phyloP scores from a whole-genome alignment of 805 yeast species.

The Cyberlindnera amylophila region DNA sequence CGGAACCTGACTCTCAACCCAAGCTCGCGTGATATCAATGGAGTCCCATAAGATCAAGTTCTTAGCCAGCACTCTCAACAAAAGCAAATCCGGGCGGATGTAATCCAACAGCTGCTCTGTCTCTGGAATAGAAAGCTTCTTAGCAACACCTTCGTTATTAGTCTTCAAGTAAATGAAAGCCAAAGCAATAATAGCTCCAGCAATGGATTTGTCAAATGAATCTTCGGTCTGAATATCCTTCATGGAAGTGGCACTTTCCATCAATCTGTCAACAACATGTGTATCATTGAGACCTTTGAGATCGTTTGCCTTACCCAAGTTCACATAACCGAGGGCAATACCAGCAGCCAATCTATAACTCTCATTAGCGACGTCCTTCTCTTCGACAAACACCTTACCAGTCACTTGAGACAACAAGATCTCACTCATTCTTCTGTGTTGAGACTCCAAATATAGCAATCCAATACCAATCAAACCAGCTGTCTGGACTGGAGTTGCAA shows the following conservation, averaged over 20 bases:
- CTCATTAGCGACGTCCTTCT: conserved; percentile 57
- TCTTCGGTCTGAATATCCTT: conserved; percentile 59
- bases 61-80: conserved; percentile 55
- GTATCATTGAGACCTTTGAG: conserved; percentile 58
- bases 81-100: conserved; percentile 71
- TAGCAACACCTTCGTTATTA: conserved; percentile 54
- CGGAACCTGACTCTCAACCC: conserved; percentile 48
- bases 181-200: conserved; percentile 76
- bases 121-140: conserved; percentile 56
- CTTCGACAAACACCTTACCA: conserved; percentile 50
- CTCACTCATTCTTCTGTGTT: conserved; percentile 83
- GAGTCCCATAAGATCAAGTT: conserved; percentile 24
- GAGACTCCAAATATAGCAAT: conserved; percentile 68
- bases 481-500: conserved; percentile 76
- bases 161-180: conserved; percentile 71
- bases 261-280: conserved; percentile 55
- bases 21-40: conserved; percentile 15
- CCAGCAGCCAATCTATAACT: conserved; percentile 88
- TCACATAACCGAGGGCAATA: conserved; percentile 77
- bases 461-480: conserved; percentile 94
- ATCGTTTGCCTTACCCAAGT: conserved; percentile 70
- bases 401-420: conserved; percentile 67
- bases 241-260: conserved; percentile 54
- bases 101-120: conserved; percentile 55
- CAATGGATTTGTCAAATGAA: conserved; percentile 57